These are phyloP conservation scores for Stereum hirsutum DNA, from an alignment of 1,284 basidiomycete species.

Conservation along the genomic window DNA sequence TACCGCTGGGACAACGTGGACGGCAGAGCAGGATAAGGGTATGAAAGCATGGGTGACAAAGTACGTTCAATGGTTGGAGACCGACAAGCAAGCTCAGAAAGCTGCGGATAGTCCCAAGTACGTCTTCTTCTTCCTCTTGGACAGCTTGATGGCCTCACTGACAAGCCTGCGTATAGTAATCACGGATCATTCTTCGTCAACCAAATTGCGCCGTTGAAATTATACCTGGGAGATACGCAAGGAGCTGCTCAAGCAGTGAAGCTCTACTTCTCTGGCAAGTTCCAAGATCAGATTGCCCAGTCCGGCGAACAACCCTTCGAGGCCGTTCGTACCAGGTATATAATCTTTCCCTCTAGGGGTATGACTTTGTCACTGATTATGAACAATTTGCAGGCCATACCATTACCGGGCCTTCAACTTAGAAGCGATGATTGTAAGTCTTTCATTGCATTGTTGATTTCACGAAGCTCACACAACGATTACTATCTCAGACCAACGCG, in stretches of 20 bases:
- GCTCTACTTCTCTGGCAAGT: slow-evolving; percentile 39
- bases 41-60: slow-evolving; percentile 36
- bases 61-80: slow-evolving; percentile 51
- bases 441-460: no score
- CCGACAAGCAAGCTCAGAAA: slow-evolving; percentile 31
- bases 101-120: slow-evolving; percentile 36
- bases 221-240: slow-evolving; percentile 24
- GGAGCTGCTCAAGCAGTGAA: slow-evolving; percentile 25
- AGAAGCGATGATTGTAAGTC: slow-evolving; percentile 38
- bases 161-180: slow-evolving; percentile 20
- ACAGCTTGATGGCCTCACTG: background rate
- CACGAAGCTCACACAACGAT: background rate
- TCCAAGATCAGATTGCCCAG: slow-evolving; percentile 1
- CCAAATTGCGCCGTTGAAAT: slow-evolving; percentile 29
- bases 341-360: slow-evolving; percentile 40
- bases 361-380: no score
- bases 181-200: slow-evolving; percentile 13
- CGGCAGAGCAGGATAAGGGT: slow-evolving; percentile 32
- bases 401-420: slow-evolving; percentile 34
- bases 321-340: slow-evolving; percentile 49
- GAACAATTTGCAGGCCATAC: slow-evolving; percentile 1
- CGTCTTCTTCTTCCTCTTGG: slow-evolving; percentile 7
- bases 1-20: slow-evolving; percentile 40
- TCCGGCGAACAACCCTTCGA: slow-evolving; percentile 33
- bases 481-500: slow-evolving; percentile 21